Conservation (phyloP, 768 basidiomycete genomes). For the Boletus reticulatus region DNA sequence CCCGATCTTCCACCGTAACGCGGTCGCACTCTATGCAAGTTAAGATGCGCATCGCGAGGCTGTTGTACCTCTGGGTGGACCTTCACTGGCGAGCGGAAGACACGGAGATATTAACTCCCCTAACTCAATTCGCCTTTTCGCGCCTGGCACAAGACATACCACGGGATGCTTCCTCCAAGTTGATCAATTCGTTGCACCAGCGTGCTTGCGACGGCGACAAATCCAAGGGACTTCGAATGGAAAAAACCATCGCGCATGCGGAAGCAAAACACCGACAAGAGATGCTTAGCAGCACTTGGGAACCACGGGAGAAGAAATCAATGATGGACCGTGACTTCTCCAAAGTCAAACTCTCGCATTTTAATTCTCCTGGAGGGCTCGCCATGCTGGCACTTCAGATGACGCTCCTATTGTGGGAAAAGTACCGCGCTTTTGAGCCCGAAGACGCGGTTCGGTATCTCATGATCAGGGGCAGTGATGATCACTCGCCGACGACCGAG, state of each 20-base stretch:
- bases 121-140: constrained; percentile 32
- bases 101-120: constrained; percentile 28
- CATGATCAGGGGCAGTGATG: constrained; percentile 32
- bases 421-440: constrained; percentile 41
- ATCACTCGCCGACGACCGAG: constrained; percentile 25
- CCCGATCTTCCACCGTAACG: constrained; percentile 31
- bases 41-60: constrained; percentile 56
- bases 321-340: constrained; percentile 30
- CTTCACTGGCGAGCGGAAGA: constrained; percentile 62
- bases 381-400: constrained; percentile 47
- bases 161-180: constrained; percentile 20
- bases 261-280: constrained; percentile 18
- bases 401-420: constrained; percentile 37
- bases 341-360: constrained; percentile 30
- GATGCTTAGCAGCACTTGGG: constrained; percentile 21
- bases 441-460: constrained; percentile 43
- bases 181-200: constrained; percentile 32
- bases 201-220: constrained; percentile 21
- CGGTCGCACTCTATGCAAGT: constrained; percentile 45
- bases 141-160: constrained; percentile 32
- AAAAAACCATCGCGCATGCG: constrained; percentile 26
- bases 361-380: constrained; percentile 36
- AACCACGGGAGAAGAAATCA: constrained; percentile 26
- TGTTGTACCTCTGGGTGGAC: constrained; percentile 71
- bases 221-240: constrained; percentile 24